Base-by-base conservation (phyloP, 2,329 filamentous ascomycete species). In the Alternaria tenuissima region DNA sequence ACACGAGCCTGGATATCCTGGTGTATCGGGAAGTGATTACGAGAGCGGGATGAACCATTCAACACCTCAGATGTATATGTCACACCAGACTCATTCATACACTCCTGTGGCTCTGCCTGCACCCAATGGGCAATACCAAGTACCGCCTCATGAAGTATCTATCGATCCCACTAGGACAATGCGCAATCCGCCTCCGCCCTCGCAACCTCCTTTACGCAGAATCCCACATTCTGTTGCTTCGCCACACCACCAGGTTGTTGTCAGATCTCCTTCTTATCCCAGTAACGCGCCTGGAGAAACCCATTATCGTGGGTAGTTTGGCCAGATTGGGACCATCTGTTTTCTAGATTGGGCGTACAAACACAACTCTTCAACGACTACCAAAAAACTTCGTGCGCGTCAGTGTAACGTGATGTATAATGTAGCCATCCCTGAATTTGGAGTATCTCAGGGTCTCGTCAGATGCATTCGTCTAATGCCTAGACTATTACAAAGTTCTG, bases 341-440 rank as follows among this genome's bases (percentile, higher is more conserved):
- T 18, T 9, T 47, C 24, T 3, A 20, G 11, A 20, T 2, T 11
- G 20, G n/a, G 16, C 5, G 12, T 16, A 12, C 12, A 32, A 12
- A 1, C 12, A 47, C 9, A n/a, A 20, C 1, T 32, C n/a, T 20
- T 1, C 0, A 16, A 28, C n/a, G n/a, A 18, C 4, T 1, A 47
- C 1, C n/a, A 2, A 1, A 16, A 2, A 9, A 14, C 9, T 32
- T n/a, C 12, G 2, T 9, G 4, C 0, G 16, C 8, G 11, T 12
- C 18, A 14, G 44, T 5, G n/a, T 14, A 6, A 24, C 12, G 12
- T 42, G 12, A 11, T 22, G 18, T 41, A 12, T 16, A 22, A 6
- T 41, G 11, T 22, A 22, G 8, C 9, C 4, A 5, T 46, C 43
- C 9, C 26, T 46, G 16, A 9, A 5, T 12, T 4, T 30, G 7